Evolutionary conservation across 768 basidiomycete genomes (phyloP), one percentile per base, ranked within the genome.

Genomic region (Serendipita indica): DNA sequence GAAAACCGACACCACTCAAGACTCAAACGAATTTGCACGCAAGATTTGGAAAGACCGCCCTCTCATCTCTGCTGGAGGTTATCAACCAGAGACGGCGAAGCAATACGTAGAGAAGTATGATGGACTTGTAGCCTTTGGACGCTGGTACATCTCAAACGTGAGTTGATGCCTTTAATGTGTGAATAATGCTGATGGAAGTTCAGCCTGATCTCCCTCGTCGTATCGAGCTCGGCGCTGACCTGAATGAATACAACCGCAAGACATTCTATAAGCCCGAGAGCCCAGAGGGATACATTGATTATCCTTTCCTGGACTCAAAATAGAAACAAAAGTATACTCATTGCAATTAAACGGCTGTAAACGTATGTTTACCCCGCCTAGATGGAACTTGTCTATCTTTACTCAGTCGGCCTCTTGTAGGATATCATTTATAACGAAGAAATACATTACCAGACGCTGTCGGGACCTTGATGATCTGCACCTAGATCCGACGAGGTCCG

Each of bases 151-250:
- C 10, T 39, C 72, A 2, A 74, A 74, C 57, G 73, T 76, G 60
- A 59, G 73, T 63, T 16, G 13, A 25, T 13, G 14, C 3, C 3
- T 35, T 41, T 56, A 20, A 46, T 32, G 25, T 57, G n/a, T 6
- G 39, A 58, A 7, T 14, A 43, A 43, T 43, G 49, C 30, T 25
- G 27, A 35, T 20, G 20, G 14, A 22, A 3, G 10, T 39, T 16
- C 61, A 77, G 75, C 76, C 76, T 13, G 76, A 78, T 63, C 69
- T 77, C 7, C 72, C 72, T 0, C 61, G 63, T 18, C 67, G 75
- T 2, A 58, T 76, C n/a, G 59, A 66, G 61, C 64, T 71, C 46
- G 62, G 72, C 39, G 62, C 73, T 1, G 66, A 72, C 0, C 64
- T 75, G 2, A 71, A 64, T 27, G 43, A 60, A 7, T 71, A 69